These are phyloP conservation scores for Backusella circina DNA, from an alignment of 192 early-diverging fungal genomes.

Conservation along the genomic window DNA sequence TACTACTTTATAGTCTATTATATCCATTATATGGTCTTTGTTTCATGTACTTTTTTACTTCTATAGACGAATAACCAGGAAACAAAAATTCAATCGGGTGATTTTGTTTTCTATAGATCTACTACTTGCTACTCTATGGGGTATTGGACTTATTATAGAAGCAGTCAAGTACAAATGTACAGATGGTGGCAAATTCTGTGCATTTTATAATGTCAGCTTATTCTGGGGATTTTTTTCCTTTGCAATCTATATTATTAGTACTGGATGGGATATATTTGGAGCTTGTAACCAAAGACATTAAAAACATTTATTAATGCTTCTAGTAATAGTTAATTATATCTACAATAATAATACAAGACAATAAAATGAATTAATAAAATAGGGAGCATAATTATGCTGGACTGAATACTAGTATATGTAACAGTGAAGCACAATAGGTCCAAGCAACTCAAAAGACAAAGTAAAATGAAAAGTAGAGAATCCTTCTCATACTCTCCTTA, in stretches of 20 bases:
- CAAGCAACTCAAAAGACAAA: too few relatives aligned
- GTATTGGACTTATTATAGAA: conserved; percentile 29
- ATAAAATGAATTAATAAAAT: background rate
- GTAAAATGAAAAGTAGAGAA: too few relatives aligned
- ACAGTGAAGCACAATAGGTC: too few relatives aligned
- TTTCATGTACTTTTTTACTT: conserved; percentile 15
- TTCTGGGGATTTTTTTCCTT: conserved; percentile 34
- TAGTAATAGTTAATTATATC: background rate
- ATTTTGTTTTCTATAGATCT: conserved; percentile 24
- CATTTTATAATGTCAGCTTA: conserved; percentile 41
- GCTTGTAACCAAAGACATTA: conserved; percentile 4
- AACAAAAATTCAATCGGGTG: conserved; percentile 10
- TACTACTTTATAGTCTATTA: background rate
- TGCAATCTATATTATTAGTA: conserved; percentile 8
- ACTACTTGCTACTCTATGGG: conserved; percentile 30
- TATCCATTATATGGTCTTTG: conserved; percentile 21
- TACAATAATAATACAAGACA: background rate
- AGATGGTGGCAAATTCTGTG: conserved; percentile 32
- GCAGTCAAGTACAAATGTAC: conserved; percentile 19
- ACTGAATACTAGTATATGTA: too few relatives aligned
- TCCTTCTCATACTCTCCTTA: too few relatives aligned
- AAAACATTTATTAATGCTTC: background rate
- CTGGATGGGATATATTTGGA: conserved; percentile 28
- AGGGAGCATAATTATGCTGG: too few relatives aligned
- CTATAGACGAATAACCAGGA: conserved; percentile 9